These are phyloP conservation scores for Saccharum spontaneum DNA, from an alignment of 176 grass and related monocot species.

Conservation along the genomic window DNA sequence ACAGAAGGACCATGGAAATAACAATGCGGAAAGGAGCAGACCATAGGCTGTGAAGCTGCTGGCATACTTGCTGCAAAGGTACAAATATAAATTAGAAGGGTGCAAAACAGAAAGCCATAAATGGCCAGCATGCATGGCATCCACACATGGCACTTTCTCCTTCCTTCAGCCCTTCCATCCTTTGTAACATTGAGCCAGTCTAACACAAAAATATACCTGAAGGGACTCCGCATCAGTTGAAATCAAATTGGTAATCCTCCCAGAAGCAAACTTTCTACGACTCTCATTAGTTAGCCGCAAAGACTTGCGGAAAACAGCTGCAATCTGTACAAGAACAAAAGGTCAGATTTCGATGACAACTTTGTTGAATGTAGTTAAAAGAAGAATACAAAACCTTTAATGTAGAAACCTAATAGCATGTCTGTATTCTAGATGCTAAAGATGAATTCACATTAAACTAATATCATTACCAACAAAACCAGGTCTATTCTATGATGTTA, in stretches of 20 bases:
- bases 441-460: neutral
- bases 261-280: constrained; percentile 82
- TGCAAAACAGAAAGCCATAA: constrained; percentile 8
- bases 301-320: constrained; percentile 70
- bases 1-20: constrained; percentile 81
- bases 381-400: neutral
- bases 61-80: constrained; percentile 86
- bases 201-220: constrained; percentile 57
- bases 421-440: neutral
- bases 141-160: neutral
- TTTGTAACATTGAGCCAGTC: constrained; percentile 19
- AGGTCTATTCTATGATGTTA: neutral
- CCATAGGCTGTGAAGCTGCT: constrained; percentile 98
- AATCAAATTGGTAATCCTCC: constrained; percentile 99
- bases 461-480: constrained; percentile 7
- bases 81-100: constrained; percentile 28
- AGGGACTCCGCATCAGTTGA: constrained; percentile 94
- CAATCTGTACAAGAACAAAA: too few species aligned
- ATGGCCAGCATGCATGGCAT: constrained; percentile 14
- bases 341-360: neutral
- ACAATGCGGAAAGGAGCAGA: constrained; percentile 99
- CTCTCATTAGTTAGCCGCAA: constrained; percentile 85
- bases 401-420: neutral
- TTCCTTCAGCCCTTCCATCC: constrained; percentile 19
- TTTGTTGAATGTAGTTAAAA: neutral